Percentiles rank a stretch among this genome's conserved stretches.
Conservation (phyloP, 1,284 basidiomycete species). For the Tranzscheliella williamsii region DNA sequence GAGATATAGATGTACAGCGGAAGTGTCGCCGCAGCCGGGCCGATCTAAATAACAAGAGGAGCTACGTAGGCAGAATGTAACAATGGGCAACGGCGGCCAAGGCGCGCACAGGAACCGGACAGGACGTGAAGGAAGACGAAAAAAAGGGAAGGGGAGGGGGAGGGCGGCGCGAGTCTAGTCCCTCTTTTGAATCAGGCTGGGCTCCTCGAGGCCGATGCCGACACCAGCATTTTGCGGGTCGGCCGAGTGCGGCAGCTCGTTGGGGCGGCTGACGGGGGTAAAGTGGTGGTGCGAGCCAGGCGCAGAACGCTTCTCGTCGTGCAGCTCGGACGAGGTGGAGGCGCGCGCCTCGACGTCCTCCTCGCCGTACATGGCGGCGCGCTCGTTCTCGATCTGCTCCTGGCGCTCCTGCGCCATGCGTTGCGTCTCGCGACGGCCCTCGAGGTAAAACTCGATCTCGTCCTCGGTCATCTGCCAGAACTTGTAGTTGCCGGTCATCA, state of each 20-base stretch:
- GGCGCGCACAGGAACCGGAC: too few relatives aligned
- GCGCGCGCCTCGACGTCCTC: slow-evolving; percentile 37
- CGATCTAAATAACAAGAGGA: too few relatives aligned
- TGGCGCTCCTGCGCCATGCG: slow-evolving; percentile 32
- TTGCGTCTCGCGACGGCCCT: slow-evolving; percentile 50
- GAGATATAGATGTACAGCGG: too few relatives aligned
- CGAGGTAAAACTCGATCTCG: slow-evolving; percentile 53
- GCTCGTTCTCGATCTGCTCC: slow-evolving; percentile 39
- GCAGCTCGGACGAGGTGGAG: slow-evolving; percentile 8
- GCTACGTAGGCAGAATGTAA: too few relatives aligned
- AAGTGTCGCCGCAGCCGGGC: too few relatives aligned
- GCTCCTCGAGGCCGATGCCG: not conserved
- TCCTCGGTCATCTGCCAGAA: slow-evolving; percentile 57
- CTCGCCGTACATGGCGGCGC: slow-evolving; percentile 33
- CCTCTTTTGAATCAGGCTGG: not conserved
- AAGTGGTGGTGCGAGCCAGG: not conserved
- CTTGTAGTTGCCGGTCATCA: slow-evolving; percentile 43
- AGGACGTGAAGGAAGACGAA: too few relatives aligned
- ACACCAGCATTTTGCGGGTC: not conserved
- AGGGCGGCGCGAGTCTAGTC: too few relatives aligned
- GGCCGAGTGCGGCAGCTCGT: not conserved
- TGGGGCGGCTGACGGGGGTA: not conserved
- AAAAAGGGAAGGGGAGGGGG: too few relatives aligned
- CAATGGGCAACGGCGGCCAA: too few relatives aligned
- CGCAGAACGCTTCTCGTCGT: slow-evolving; percentile 37